Evolutionary conservation across 768 basidiomycete genomes (phyloP), one percentile per base, ranked within the genome.

Genomic region (Kwoniella europaea): DNA sequence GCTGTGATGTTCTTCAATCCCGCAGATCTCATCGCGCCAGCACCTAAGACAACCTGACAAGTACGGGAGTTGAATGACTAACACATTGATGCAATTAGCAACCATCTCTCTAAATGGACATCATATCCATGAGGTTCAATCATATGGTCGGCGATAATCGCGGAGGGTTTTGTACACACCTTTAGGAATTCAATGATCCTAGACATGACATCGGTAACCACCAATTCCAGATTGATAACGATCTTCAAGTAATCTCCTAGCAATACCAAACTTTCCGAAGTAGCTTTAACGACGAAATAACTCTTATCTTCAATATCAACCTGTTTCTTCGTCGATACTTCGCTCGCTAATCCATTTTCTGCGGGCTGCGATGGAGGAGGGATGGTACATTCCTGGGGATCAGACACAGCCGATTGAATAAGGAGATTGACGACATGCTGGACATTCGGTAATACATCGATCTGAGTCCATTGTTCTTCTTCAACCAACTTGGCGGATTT

Each of bases 1-100:
- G 97, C 97, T 0, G 97, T 98, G 81, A 99, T 99, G 81, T 98
- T 96, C 85, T 93, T 98, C 78, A 99, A 85, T 6, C 97, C 97
- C 20, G 97, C 97, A 18, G 93, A 94, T 54, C 94, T 88, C 95
- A 98, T 98, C n/a, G 97, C 97, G 15, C 97, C 97, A 10, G 97
- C 97, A 3, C 97, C 97, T 10, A 99, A 87, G 0, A 99, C 97
- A 56, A 98, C 95, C 82, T 98, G 97, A 84, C 97, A 99, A 2
- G 94, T 96, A 75, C 97, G 86, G 41, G 96, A 98, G 83, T 99
- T 99, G 86, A 96, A 98, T 29, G 94, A 91, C 86, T 87, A n/a
- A 2, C 0, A 6, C 55, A n/a, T 10, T 56, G 54, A 56, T 10
- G 24, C 54, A 4, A 56, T 20, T 20, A 56, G 24, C 54, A 27